Evolutionary conservation across 805 yeast genomes (phyloP).

Genomic region (Suhomyces pyralidae): DNA sequence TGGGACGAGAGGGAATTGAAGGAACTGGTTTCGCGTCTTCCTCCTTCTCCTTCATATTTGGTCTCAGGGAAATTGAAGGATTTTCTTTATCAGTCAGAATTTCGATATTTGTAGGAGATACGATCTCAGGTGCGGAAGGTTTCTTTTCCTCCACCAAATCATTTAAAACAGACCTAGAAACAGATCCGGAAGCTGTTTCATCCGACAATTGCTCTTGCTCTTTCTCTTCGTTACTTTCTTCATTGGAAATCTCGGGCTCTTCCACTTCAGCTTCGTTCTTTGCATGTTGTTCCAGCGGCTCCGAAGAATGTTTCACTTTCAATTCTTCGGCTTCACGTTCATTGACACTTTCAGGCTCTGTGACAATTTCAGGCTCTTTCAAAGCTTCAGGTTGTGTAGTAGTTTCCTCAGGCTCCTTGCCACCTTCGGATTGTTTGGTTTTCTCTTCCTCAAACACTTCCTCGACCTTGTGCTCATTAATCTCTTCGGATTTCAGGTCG

Average conservation of each 20-base stretch:
- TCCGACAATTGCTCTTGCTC: background rate
- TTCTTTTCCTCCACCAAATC: background rate
- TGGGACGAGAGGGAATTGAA: constrained; percentile 13
- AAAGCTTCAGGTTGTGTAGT: background rate
- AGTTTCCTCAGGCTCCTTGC: background rate
- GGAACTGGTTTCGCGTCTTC: constrained; percentile 2
- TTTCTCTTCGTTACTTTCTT: background rate
- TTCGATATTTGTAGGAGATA: background rate
- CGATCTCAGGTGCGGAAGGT: background rate
- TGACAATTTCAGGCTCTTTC: background rate
- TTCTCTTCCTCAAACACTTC: background rate
- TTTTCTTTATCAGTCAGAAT: background rate
- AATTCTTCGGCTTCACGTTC: background rate
- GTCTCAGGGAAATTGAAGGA: background rate
- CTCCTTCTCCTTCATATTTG: background rate
- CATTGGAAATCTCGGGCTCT: background rate
- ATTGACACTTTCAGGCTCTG: background rate
- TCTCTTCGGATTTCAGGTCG: background rate
- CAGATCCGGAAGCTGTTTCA: background rate
- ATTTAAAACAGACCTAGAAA: background rate
- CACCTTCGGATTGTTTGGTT: background rate
- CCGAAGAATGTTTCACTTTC: background rate
- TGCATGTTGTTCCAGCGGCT: background rate
- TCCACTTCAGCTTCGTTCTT: background rate
- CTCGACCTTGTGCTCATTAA: background rate